Evolutionary conservation across 2,329 filamentous ascomycete genomes (phyloP).

Genomic region (Ophiosphaerella herpotricha): DNA sequence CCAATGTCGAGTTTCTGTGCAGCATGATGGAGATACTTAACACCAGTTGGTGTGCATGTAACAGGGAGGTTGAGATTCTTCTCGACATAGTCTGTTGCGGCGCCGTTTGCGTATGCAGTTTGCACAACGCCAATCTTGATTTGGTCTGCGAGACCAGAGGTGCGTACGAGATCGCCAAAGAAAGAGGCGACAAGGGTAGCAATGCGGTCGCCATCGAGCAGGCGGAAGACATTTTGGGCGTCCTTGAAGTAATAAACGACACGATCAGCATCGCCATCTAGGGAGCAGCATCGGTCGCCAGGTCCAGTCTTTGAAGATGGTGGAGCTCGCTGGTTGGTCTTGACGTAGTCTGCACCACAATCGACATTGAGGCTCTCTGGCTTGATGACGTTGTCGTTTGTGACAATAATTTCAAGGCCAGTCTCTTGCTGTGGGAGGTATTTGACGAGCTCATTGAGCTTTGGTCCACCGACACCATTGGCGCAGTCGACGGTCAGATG

Average conservation of each 20-base stretch:
- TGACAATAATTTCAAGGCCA: slow-evolving; percentile 78
- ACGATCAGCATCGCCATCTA: slow-evolving; percentile 94
- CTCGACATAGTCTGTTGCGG: slow-evolving; percentile 88
- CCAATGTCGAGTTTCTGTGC: slow-evolving; percentile 93
- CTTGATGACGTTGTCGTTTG: slow-evolving; percentile 91
- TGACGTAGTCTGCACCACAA: slow-evolving; percentile 95
- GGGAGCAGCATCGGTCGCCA: slow-evolving; percentile 81
- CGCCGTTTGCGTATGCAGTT: slow-evolving; percentile 96
- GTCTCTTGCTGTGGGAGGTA: slow-evolving; percentile 70
- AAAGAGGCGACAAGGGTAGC: slow-evolving; percentile 92
- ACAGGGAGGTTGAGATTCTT: slow-evolving; percentile 87
- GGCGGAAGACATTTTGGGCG: slow-evolving; percentile 79
- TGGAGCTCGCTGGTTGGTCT: slow-evolving; percentile 92
- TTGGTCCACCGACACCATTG: slow-evolving; percentile 94
- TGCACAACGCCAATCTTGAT: slow-evolving; percentile 94
- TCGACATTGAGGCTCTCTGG: slow-evolving; percentile 88
- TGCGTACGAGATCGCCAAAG: slow-evolving; percentile 83
- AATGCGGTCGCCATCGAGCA: slow-evolving; percentile 96
- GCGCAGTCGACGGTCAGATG: slow-evolving; percentile 88
- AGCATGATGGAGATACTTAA: slow-evolving; percentile 98
- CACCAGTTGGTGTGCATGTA: slow-evolving; percentile 90
- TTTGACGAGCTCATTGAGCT: slow-evolving; percentile 84
- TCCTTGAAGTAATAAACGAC: slow-evolving; percentile 95
- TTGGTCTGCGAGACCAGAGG: slow-evolving; percentile 76
- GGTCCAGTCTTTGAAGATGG: slow-evolving; percentile 76